A percentile compares a stretch with the other conserved stretches of the same genome.
These are phyloP conservation scores for Capronia americana DNA, from an alignment of 2,329 filamentous ascomycete genomes.

Conservation along the genomic window DNA sequence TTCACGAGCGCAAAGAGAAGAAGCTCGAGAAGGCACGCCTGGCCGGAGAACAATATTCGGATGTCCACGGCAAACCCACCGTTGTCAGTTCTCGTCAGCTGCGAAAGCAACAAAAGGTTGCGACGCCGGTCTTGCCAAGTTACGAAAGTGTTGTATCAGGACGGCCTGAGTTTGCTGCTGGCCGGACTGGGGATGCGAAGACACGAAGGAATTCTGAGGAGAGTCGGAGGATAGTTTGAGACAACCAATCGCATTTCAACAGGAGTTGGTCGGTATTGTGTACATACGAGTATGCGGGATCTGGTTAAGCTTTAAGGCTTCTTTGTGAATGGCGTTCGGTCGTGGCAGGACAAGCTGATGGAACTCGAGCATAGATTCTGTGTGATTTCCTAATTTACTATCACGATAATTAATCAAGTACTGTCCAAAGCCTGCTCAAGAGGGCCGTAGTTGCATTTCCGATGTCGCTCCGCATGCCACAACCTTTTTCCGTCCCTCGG, in stretches of 20 bases:
- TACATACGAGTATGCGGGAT: neutral
- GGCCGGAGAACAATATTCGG: constrained; percentile 24
- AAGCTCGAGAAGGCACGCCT: constrained; percentile 28
- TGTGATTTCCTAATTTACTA: neutral
- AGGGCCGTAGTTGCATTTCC: neutral
- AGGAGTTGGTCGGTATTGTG: neutral
- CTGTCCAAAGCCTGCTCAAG: neutral
- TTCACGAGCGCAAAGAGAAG: constrained; percentile 26
- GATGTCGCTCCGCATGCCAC: neutral
- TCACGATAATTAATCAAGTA: too few relatives aligned
- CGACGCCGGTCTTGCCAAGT: neutral
- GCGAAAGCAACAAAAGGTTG: neutral
- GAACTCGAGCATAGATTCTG: neutral
- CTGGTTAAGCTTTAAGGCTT: neutral
- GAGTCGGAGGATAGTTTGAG: constrained; percentile 5
- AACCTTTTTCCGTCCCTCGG: neutral
- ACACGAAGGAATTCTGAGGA: constrained; percentile 16
- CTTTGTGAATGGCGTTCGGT: neutral
- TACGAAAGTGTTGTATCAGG: neutral
- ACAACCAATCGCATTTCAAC: neutral
- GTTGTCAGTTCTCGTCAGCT: constrained; percentile 6
- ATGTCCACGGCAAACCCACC: constrained; percentile 10
- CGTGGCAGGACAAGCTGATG: neutral
- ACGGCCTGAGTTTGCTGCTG: neutral
- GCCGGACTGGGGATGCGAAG: neutral